phyloP scores from a whole-genome alignment of 163 green algal species.

The Botryococcus braunii region DNA sequence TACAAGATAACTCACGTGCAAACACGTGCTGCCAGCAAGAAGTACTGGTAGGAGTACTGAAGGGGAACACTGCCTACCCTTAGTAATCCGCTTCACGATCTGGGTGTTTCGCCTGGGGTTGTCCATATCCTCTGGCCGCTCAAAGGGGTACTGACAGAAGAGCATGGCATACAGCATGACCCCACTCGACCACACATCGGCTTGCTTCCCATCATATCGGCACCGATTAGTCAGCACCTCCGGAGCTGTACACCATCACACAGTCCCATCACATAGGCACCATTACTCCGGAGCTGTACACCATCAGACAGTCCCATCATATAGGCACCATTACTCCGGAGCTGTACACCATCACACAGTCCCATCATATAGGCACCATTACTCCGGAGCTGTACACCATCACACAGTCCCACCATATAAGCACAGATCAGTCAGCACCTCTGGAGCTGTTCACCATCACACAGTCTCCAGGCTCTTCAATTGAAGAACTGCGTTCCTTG shows the following conservation, averaged over 20 bases:
- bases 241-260: slow-evolving; percentile 27
- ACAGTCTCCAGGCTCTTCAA: too few relatives aligned
- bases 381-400: background rate
- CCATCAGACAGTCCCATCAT: too few relatives aligned
- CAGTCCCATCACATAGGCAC: background rate
- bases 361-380: background rate
- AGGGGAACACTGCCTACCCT: too few relatives aligned
- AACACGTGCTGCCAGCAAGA: too few relatives aligned
- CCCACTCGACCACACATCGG: slow-evolving; percentile 30
- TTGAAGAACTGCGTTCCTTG: too few relatives aligned
- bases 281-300: background rate
- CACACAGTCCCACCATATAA: slow-evolving; percentile 47
- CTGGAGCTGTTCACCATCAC: slow-evolving; percentile 28
- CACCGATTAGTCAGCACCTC: slow-evolving; percentile 18
- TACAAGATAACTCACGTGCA: too few relatives aligned
- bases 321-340: slow-evolving; percentile 27
- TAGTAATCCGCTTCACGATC: slow-evolving; percentile 57
- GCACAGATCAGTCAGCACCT: slow-evolving; percentile 17
- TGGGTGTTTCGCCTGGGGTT: slow-evolving; percentile 26
- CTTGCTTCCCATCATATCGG: slow-evolving; percentile 35
- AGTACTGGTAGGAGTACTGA: too few relatives aligned
- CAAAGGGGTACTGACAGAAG: slow-evolving; percentile 56
- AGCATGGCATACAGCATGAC: slow-evolving; percentile 68
- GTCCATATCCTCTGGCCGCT: slow-evolving; percentile 13
- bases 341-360: too few relatives aligned